phyloP scores from a whole-genome alignment of 2,329 filamentous ascomycete species.

The Erysiphe pulchra region DNA sequence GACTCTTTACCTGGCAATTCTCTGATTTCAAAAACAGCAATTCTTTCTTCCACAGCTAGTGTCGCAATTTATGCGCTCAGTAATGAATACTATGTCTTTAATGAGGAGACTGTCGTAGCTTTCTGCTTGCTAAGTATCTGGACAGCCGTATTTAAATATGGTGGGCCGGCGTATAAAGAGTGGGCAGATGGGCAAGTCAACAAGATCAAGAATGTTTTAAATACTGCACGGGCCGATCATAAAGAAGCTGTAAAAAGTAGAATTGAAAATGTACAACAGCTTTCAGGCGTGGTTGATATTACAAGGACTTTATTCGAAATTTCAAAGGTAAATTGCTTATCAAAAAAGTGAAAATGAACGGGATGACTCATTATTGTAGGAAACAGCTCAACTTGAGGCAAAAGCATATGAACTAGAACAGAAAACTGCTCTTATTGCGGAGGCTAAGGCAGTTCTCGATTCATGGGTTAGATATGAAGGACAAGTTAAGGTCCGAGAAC shows the following conservation, averaged over 20 bases:
- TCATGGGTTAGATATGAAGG: constrained; percentile 97
- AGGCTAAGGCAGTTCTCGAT: constrained; percentile 89
- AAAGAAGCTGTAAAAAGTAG: constrained; percentile 83
- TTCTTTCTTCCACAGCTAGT: constrained; percentile 79
- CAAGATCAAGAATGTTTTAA: constrained; percentile 88
- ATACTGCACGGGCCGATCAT: constrained; percentile 82
- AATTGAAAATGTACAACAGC: constrained; percentile 84
- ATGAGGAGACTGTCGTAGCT: constrained; percentile 91
- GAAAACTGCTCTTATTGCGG: constrained; percentile 67
- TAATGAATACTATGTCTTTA: constrained; percentile 99
- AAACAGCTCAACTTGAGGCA: constrained; percentile 89
- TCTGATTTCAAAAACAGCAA: constrained; percentile 84
- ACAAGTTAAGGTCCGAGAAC: constrained; percentile 97
- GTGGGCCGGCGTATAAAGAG: constrained; percentile 71
- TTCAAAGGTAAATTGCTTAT: constrained; percentile 49
- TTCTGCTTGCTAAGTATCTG: constrained; percentile 86
- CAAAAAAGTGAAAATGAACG: neutral
- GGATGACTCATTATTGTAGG: constrained; percentile 15
- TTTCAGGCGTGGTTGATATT: constrained; percentile 80
- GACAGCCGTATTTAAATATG: constrained; percentile 76
- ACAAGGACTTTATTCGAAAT: constrained; percentile 95
- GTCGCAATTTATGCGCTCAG: constrained; percentile 84
- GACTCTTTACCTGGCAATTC: constrained; percentile 81
- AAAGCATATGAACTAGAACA: constrained; percentile 95
- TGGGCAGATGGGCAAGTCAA: constrained; percentile 76